phyloP scores from a whole-genome alignment of 169 alveolate species.

The Hepatocystis sp. region DNA sequence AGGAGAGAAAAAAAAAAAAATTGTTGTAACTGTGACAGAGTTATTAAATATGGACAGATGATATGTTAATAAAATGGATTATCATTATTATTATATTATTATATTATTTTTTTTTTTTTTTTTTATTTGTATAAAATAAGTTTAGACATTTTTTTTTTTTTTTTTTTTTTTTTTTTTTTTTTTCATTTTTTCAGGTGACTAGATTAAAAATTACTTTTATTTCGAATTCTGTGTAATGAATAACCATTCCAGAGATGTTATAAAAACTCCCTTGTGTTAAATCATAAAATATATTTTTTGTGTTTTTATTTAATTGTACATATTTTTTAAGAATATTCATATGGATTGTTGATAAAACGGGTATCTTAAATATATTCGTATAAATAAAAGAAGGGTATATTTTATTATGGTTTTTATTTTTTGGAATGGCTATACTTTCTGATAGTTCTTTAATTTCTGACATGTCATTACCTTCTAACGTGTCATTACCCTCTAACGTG shows the following conservation, averaged over 20 bases:
- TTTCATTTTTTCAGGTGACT: too few relatives aligned
- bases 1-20: too few relatives aligned
- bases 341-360: slow-evolving; percentile 49
- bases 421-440: too few relatives aligned
- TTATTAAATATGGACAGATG: too few relatives aligned
- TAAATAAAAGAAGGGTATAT: slow-evolving; percentile 64
- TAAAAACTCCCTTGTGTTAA: slow-evolving; percentile 52
- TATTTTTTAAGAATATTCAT: slow-evolving; percentile 16
- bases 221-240: slow-evolving; percentile 66
- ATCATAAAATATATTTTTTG: slow-evolving; percentile 29
- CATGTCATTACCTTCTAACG: too few relatives aligned
- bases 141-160: not conserved
- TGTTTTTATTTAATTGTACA: slow-evolving; percentile 7
- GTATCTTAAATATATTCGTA: slow-evolving; percentile 54
- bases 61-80: too few relatives aligned
- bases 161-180: not conserved
- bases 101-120: too few relatives aligned
- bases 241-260: slow-evolving; percentile 38
- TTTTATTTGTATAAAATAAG: too few relatives aligned
- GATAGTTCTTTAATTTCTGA: too few relatives aligned
- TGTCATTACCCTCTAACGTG: too few relatives aligned
- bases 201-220: slow-evolving; percentile 49
- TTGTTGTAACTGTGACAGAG: too few relatives aligned
- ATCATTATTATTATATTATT: too few relatives aligned
- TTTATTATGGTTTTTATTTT: not conserved